phyloP scores from a whole-genome alignment of 495 filamentous ascomycete genomes.

The Neurospora hispaniola region DNA sequence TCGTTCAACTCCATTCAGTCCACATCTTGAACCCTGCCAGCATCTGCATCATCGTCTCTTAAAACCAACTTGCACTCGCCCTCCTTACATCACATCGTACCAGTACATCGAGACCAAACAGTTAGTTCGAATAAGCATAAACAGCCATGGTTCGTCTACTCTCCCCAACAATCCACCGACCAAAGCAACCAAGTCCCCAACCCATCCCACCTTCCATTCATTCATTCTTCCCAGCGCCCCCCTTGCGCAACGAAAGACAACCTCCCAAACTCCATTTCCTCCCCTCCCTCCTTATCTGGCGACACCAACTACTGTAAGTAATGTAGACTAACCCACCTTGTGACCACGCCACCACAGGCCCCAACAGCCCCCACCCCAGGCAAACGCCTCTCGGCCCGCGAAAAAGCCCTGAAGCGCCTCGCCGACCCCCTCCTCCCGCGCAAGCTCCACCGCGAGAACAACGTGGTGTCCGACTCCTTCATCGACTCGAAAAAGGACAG shows the following conservation, averaged over 20 bases:
- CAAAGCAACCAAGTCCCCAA: background rate
- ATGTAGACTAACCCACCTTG: background rate
- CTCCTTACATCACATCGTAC: background rate
- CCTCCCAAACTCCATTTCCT: too few species aligned
- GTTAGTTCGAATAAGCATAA: background rate
- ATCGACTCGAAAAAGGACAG: slow-evolving; percentile 66
- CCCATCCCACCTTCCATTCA: background rate
- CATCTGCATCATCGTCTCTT: too few species aligned
- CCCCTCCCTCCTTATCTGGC: too few species aligned
- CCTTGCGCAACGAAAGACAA: too few species aligned
- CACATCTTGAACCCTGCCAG: background rate
- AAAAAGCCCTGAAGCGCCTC: slow-evolving; percentile 22
- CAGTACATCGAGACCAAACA: background rate
- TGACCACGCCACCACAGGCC: slow-evolving; percentile 10
- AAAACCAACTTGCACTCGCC: background rate
- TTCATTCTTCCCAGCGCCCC: too few species aligned
- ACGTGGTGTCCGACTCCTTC: slow-evolving; percentile 35
- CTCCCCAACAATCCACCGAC: too few species aligned
- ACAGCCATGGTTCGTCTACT: too few species aligned
- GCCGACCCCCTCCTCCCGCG: slow-evolving; percentile 25
- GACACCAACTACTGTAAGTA: too few species aligned
- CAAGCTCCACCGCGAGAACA: slow-evolving; percentile 31
- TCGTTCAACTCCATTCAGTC: background rate
- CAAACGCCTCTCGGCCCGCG: slow-evolving; percentile 21
- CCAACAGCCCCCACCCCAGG: slow-evolving; percentile 16